Evolutionary conservation across 2,329 filamentous ascomycete species (phyloP).

Genomic region (Arthrinium phaeospermum): DNA sequence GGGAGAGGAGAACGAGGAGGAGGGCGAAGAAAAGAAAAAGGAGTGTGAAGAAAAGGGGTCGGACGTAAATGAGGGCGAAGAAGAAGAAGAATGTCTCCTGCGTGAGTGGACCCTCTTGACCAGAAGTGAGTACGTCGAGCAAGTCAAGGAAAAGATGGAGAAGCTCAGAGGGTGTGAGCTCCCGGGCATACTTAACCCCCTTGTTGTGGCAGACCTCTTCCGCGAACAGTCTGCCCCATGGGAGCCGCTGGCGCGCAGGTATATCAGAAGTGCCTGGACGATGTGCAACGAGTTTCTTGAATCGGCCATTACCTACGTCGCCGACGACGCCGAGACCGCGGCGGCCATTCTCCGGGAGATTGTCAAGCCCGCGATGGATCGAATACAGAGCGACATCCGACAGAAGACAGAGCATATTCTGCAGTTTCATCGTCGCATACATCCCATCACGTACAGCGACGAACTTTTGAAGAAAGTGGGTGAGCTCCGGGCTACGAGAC

Average conservation of each 20-base stretch:
- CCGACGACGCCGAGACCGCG: conserved; percentile 28
- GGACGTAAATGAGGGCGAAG: no score
- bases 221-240: conserved; percentile 40
- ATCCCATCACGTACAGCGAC: conserved; percentile 47
- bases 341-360: conserved; percentile 21
- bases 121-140: conserved; percentile 30
- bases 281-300: conserved; percentile 27
- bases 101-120: no score
- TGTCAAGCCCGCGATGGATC: conserved; percentile 26
- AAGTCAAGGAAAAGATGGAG: conserved; percentile 28
- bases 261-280: conserved; percentile 22
- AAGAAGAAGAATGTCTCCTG: no score
- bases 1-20: not conserved
- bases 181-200: conserved; percentile 42
- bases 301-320: conserved; percentile 28
- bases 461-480: no score
- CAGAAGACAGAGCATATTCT: conserved; percentile 37
- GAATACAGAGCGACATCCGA: conserved; percentile 27
- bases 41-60: not conserved
- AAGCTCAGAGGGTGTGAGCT: conserved; percentile 41
- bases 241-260: conserved; percentile 27
- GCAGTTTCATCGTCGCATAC: conserved; percentile 32
- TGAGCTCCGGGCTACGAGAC: no score
- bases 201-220: conserved; percentile 42
- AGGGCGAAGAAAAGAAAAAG: conserved; percentile 21